Percentiles rank a stretch among this genome's conserved stretches.
phyloP scores from a whole-genome alignment of 2,329 filamentous ascomycete genomes.

The Tolypocladium amazonense region DNA sequence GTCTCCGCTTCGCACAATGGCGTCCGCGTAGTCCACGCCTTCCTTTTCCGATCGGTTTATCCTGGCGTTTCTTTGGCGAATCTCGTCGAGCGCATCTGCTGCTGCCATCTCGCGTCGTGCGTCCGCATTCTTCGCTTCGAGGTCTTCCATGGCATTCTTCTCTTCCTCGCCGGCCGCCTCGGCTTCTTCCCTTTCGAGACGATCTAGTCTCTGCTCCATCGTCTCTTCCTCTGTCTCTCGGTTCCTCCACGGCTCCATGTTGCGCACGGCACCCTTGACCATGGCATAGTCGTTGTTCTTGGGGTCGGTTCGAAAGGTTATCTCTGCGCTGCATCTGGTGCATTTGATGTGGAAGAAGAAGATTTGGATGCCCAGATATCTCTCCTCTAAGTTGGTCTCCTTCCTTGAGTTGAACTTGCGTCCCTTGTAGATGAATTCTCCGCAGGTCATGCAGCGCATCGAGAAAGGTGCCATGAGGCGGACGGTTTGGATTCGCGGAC shows the following conservation, averaged over 20 bases:
- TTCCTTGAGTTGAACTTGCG: slow-evolving; percentile 95
- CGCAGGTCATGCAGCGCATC: slow-evolving; percentile 35
- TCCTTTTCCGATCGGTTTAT: slow-evolving; percentile 67
- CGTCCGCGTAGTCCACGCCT: slow-evolving; percentile 48
- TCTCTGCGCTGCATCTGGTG: slow-evolving; percentile 75
- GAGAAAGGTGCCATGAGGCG: slow-evolving; percentile 59
- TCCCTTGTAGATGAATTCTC: slow-evolving; percentile 83
- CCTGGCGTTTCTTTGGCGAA: slow-evolving; percentile 80
- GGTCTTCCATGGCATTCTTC: slow-evolving; percentile 84
- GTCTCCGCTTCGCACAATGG: slow-evolving; percentile 43
- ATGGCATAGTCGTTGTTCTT: slow-evolving; percentile 86
- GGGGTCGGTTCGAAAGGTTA: slow-evolving; percentile 89
- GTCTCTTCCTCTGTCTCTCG: slow-evolving; percentile 59
- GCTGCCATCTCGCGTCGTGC: slow-evolving; percentile 94
- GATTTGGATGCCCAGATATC: slow-evolving; percentile 80
- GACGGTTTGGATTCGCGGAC: slow-evolving; percentile 75
- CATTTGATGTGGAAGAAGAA: slow-evolving; percentile 78
- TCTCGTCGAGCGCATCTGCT: slow-evolving; percentile 91
- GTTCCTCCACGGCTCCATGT: slow-evolving; percentile 83
- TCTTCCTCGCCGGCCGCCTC: slow-evolving; percentile 56
- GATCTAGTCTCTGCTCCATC: slow-evolving; percentile 75
- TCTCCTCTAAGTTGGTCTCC: slow-evolving; percentile 77
- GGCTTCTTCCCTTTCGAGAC: slow-evolving; percentile 66
- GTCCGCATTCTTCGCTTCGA: slow-evolving; percentile 89
- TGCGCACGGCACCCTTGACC: slow-evolving; percentile 76